Base-by-base conservation (phyloP, 352 stramenopile genomes). In the Halophytophthora polymorphica region DNA sequence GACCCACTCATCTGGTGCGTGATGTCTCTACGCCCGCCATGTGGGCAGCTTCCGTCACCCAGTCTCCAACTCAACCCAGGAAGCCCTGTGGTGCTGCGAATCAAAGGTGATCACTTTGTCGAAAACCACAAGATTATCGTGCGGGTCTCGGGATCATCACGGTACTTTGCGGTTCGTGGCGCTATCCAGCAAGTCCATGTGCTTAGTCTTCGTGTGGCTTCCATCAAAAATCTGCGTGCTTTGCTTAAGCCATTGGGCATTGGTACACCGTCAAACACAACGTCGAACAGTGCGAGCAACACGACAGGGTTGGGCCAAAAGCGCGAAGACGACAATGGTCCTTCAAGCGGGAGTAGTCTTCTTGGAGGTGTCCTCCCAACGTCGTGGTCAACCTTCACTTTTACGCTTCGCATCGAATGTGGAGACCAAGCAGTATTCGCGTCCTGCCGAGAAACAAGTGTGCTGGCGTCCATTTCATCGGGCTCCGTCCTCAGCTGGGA, bases 111-210 rank as follows among this genome's bases (percentile, higher is more conserved):
- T 12, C 53, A 83, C 34, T 88, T 90, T 45, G 76, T 90, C 19
- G 79, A 90, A 45, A 88, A 81, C 49, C 66, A 60, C 43, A 83
- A 84, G 42, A 77, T 86, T 13, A 15, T 74, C 18, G 58, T 88
- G 2, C 70, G 79, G 2, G 56, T 90, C 17, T 74, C 71, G 0
- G 66, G 86, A 37, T 65, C 69, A n/a, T 56, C 60, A 3, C 50
- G 66, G 3, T 88, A 70, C 31, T 61, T 84, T 2, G 71, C 59
- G 22, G 44, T 65, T 1, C 13, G 37, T 6, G 75, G 53, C 0
- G 53, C 51, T 11, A 51, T 87, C n/a, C 66, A 83, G 18, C 59
- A 69, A 14, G 71, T 80, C 29, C 69, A 81, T 25, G 18, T 86
- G 43, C 47, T 89, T 2, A 66, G 83, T 36, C 39, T 89, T 4